These are phyloP conservation scores for Fusarium sp. DNA, from an alignment of 2,329 filamentous ascomycete genomes.

Conservation along the genomic window DNA sequence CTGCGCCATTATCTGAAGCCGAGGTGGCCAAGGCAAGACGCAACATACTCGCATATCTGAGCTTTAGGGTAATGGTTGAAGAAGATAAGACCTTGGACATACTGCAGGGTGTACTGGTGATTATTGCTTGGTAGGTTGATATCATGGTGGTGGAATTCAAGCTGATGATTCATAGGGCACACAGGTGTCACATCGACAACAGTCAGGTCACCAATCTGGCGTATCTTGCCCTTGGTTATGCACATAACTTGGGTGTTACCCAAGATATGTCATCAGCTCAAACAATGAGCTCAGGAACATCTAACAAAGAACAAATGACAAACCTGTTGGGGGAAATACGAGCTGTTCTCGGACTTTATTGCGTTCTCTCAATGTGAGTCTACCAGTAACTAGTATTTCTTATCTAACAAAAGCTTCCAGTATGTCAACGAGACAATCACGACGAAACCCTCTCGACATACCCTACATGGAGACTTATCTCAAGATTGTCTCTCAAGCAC, in stretches of 20 bases:
- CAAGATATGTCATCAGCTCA: conserved; percentile 20
- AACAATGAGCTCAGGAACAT: conserved; percentile 7
- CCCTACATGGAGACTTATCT: conserved; percentile 48
- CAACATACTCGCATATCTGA: conserved; percentile 53
- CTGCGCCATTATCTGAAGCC: conserved; percentile 43
- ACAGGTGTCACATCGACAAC: conserved; percentile 48
- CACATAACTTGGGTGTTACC: conserved; percentile 52
- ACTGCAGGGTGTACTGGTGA: conserved; percentile 57
- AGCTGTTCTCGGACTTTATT: conserved; percentile 52
- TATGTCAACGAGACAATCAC: conserved; percentile 51
- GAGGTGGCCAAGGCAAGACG: conserved; percentile 52
- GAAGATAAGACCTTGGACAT: conserved; percentile 54
- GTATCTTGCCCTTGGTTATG: conserved; percentile 53
- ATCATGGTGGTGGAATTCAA: not conserved
- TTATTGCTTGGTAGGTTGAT: conserved; percentile 55
- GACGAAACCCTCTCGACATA: conserved; percentile 45
- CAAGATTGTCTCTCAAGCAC: conserved; percentile 42
- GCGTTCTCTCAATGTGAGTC: conserved; percentile 51
- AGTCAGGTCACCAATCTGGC: conserved; percentile 50
- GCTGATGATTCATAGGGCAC: conserved; percentile 43
- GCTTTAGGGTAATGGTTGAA: conserved; percentile 53
- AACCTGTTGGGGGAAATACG: conserved; percentile 51
- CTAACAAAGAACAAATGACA: conserved; percentile 29
- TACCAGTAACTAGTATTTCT: not conserved
- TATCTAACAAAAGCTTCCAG: conserved; percentile 27